Evolutionary conservation across 305 asterid genomes (phyloP).

Genomic region (Plantago coronopus): DNA sequence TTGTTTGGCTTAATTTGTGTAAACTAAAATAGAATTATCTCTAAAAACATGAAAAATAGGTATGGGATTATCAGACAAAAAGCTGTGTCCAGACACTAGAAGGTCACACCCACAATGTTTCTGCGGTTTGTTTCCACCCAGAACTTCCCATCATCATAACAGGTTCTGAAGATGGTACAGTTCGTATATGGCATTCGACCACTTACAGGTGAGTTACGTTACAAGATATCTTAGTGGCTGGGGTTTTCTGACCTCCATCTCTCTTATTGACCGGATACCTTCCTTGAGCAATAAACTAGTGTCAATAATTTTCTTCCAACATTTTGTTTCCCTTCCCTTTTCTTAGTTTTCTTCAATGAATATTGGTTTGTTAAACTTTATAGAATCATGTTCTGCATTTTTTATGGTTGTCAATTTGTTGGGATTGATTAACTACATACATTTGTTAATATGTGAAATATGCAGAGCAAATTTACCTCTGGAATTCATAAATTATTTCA

Average conservation of each 20-base stretch:
- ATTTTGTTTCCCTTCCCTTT: not conserved
- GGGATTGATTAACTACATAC: not conserved
- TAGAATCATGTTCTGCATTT: constrained; percentile 8
- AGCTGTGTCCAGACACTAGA: constrained; percentile 60
- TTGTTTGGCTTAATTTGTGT: constrained; percentile 10
- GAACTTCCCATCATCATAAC: constrained; percentile 59
- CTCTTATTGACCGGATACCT: not conserved
- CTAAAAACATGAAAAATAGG: constrained; percentile 35
- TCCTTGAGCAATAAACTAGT: not conserved
- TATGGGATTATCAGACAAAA: constrained; percentile 65
- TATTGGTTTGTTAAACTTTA: not conserved
- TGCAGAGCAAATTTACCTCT: too few relatives aligned
- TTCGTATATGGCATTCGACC: constrained; percentile 61
- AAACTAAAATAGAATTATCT: constrained; percentile 8
- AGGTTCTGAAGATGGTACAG: constrained; percentile 69
- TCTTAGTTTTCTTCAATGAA: not conserved
- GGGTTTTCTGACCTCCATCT: too few relatives aligned
- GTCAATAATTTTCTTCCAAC: not conserved
- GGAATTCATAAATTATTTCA: not conserved
- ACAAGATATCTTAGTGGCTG: constrained; percentile 5
- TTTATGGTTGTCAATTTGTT: not conserved
- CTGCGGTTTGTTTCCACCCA: constrained; percentile 64
- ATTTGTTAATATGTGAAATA: too few relatives aligned
- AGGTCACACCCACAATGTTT: constrained; percentile 63
- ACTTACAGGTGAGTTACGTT: constrained; percentile 49